Conservation (phyloP, 2,329 filamentous ascomycete species). For the Cadophora sp. region DNA sequence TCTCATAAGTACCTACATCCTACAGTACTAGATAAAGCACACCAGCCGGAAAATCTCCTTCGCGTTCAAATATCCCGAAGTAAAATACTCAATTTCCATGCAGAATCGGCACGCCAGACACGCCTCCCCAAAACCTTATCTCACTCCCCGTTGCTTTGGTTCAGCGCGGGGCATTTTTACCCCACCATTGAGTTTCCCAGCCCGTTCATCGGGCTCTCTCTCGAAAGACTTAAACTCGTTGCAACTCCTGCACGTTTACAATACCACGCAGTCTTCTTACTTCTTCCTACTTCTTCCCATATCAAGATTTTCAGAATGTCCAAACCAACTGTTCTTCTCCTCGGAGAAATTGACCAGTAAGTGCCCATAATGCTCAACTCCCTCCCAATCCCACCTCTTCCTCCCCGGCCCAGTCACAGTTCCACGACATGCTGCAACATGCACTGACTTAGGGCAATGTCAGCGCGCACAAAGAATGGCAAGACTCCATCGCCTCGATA, state of each 20-base stretch:
- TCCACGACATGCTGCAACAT: not conserved
- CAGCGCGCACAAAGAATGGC: conserved; percentile 71
- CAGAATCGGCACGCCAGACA: conserved; percentile 9
- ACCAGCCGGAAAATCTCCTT: not conserved
- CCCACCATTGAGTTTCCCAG: conserved; percentile 32
- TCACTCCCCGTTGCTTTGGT: not conserved
- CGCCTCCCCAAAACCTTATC: conserved; percentile 31
- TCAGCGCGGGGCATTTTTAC: conserved; percentile 37
- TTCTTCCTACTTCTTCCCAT: conserved; percentile 8
- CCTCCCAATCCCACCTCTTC: conserved; percentile 1
- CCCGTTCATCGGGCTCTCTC: not conserved
- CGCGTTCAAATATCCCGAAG: not conserved
- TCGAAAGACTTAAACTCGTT: conserved; percentile 11
- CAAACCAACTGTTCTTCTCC: conserved; percentile 65
- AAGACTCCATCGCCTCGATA: conserved; percentile 59
- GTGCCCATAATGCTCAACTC: conserved; percentile 43
- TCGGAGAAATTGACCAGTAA: conserved; percentile 70
- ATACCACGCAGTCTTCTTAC: too few relatives aligned
- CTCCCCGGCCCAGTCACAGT: not conserved
- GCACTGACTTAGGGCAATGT: conserved; percentile 19
- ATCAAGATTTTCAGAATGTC: conserved; percentile 38
- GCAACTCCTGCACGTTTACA: conserved; percentile 15
- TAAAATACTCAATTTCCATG: not conserved
- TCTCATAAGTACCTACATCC: not conserved
- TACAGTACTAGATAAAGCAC: too few relatives aligned